Conservation (phyloP, 192 early-diverging fungal genomes). For the Podila verticillata region DNA sequence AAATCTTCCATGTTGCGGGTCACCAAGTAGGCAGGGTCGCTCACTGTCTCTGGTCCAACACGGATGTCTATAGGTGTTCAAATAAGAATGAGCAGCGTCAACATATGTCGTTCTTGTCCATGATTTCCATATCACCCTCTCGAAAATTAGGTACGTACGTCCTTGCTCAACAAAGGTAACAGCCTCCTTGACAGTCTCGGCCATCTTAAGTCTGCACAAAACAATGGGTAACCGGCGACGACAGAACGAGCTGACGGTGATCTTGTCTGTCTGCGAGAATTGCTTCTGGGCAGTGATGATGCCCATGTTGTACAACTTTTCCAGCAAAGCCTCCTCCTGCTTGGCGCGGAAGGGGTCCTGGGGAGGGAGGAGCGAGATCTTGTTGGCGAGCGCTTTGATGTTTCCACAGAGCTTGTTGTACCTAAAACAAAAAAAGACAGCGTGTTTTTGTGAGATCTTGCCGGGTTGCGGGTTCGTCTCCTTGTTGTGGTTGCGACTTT, state of each 20-base stretch:
- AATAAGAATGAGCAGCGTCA: not conserved
- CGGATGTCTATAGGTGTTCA: conserved; percentile 71
- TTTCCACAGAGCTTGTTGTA: conserved; percentile 87
- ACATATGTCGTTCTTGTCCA: too few species aligned
- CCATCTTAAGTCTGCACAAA: conserved; percentile 96
- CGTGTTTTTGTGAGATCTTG: not conserved
- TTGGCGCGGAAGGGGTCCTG: conserved; percentile 81
- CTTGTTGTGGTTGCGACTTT: too few species aligned
- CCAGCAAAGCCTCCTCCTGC: conserved; percentile 81
- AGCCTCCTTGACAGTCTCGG: conserved; percentile 91
- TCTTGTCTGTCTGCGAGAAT: conserved; percentile 80
- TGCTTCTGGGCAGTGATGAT: conserved; percentile 80
- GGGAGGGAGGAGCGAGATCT: conserved; percentile 85
- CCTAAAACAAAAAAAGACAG: conserved; percentile 43
- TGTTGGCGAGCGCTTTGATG: conserved; percentile 84
- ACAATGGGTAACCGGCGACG: conserved; percentile 88
- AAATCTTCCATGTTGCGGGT: conserved; percentile 93
- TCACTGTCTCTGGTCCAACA: conserved; percentile 90
- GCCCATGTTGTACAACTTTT: conserved; percentile 89
- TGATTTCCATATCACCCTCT: not conserved
- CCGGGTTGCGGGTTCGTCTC: too few species aligned
- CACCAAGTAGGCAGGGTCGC: conserved; percentile 83
- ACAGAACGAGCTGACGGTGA: conserved; percentile 91
- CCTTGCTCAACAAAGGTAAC: conserved; percentile 94
- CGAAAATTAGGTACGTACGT: conserved; percentile 27